Evolutionary conservation across 2,329 filamentous ascomycete species (phyloP).

Genomic region (Neonectria faginata): DNA sequence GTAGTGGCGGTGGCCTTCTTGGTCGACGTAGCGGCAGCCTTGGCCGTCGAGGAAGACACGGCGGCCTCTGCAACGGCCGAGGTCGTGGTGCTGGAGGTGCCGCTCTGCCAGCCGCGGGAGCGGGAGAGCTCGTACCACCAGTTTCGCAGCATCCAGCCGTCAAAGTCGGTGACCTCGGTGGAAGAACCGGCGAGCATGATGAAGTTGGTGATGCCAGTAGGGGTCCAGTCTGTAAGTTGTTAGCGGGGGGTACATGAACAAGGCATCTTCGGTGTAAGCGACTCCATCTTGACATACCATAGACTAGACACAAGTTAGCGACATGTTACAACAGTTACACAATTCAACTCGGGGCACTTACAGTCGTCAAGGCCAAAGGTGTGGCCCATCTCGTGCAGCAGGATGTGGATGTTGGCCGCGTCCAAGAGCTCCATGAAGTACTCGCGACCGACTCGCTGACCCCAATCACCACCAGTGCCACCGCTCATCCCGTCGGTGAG

Average conservation of each 20-base stretch:
- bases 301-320: slow-evolving; percentile 31
- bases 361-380: slow-evolving; percentile 58
- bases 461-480: slow-evolving; percentile 61
- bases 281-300: slow-evolving; percentile 24
- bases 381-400: slow-evolving; percentile 60
- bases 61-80: neutral
- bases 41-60: neutral
- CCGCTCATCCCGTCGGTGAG: slow-evolving; percentile 59
- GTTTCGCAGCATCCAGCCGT: slow-evolving; percentile 62
- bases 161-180: slow-evolving; percentile 58
- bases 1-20: neutral
- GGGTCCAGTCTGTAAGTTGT: slow-evolving; percentile 53
- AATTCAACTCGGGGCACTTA: slow-evolving; percentile 14
- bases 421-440: slow-evolving; percentile 56
- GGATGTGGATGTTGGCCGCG: slow-evolving; percentile 56
- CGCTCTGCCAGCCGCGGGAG: slow-evolving; percentile 44
- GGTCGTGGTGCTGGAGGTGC: neutral
- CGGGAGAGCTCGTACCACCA: slow-evolving; percentile 57
- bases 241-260: neutral
- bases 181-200: slow-evolving; percentile 60
- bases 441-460: slow-evolving; percentile 57
- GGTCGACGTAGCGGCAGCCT: neutral
- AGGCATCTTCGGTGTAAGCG: neutral
- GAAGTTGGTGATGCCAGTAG: slow-evolving; percentile 55
- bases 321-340: neutral